Evolutionary conservation across 345 rosid species (phyloP).

Genomic region (Linum trigynum): DNA sequence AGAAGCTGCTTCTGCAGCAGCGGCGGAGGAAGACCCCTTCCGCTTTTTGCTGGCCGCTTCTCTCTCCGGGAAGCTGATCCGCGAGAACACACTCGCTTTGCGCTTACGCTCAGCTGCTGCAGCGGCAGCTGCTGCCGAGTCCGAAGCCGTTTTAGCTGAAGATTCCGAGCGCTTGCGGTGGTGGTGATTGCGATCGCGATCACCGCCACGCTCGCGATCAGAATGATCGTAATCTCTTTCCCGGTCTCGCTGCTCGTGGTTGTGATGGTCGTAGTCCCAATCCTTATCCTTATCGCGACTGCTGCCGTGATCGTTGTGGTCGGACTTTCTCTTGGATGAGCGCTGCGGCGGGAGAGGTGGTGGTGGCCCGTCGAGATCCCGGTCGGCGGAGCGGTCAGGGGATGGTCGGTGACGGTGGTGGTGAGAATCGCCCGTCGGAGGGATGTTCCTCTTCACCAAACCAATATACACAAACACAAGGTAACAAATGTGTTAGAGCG

Average conservation of each 20-base stretch:
- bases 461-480: neutral
- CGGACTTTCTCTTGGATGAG: constrained; percentile 49
- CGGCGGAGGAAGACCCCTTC: constrained; percentile 35
- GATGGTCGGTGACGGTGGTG: constrained; percentile 39
- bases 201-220: neutral
- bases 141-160: constrained; percentile 25
- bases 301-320: constrained; percentile 27
- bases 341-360: constrained; percentile 31
- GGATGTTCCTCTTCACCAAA: constrained; percentile 30
- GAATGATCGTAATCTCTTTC: neutral
- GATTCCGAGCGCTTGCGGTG: constrained; percentile 38
- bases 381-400: constrained; percentile 30
- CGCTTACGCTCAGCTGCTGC: constrained; percentile 34
- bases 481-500: neutral
- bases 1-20: constrained; percentile 26
- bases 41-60: constrained; percentile 49
- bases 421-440: constrained; percentile 26
- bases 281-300: constrained; percentile 25
- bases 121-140: constrained; percentile 14
- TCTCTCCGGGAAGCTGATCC: constrained; percentile 76
- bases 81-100: constrained; percentile 81
- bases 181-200: constrained; percentile 12
- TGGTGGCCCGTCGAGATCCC: constrained; percentile 26
- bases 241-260: neutral
- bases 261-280: constrained; percentile 20